Evolutionary conservation across 1,284 basidiomycete species (phyloP), one percentile per base, ranked within the genome.

Genomic region (Wallemia mellicola): DNA sequence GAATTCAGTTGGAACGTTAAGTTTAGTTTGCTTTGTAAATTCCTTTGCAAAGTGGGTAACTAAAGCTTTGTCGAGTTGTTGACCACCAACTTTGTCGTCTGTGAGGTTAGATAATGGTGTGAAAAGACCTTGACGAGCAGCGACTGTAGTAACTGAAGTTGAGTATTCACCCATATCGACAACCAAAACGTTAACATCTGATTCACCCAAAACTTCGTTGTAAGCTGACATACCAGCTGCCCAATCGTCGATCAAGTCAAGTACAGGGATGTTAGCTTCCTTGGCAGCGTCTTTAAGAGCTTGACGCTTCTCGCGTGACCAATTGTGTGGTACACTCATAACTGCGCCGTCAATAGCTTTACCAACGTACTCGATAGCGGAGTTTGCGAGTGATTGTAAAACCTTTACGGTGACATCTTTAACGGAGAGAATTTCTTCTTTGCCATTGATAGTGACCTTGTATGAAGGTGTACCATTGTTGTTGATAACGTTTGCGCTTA

Each of bases 21-120:
- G 77, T 71, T 91, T 91, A 38, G 83, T 89, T 76, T 96, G 98
- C 72, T 96, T 96, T 60, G 86, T 86, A 70, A 98, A 98, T 67
- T 98, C 92, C 69, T 91, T 84, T 60, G 86, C 81, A 71, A 98
- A 95, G 75, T 85, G 86, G 62, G 83, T 80, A 73, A 95, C 79
- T 54, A 96, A 76, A 64, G 81, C 79, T 60, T 79, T 77, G 71
- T 91, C 88, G 66, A 89, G 79, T 60, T 78, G 74, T 63, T 79
- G 76, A 0, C 79, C 80, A 19, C 76, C 76, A 54, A 79, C 67
- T 14, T 1, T 7, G 33, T 54, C 25, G 57, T 54, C 54, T 15
- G 57, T 27, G 19, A 32, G n/a, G 55, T 58, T 22, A 0, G 59
- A 33, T 19, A n/a, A 14, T 57, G 32, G 26, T 2, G 28, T 24